Base-by-base conservation (phyloP, 495 filamentous ascomycete species). In the Usnea hakonensis region DNA sequence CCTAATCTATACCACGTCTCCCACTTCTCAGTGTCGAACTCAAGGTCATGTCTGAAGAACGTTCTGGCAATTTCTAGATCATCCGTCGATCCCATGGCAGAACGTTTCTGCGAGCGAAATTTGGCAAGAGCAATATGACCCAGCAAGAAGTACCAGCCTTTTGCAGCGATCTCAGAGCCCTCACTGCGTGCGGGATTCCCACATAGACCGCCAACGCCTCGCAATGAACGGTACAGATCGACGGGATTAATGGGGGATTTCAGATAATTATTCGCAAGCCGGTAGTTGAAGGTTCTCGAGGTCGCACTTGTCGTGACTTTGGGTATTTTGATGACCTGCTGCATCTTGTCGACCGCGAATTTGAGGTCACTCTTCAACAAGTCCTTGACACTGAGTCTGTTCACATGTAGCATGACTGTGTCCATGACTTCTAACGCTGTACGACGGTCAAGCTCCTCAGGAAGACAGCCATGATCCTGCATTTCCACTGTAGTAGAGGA, bases 1-100 rank as follows among this genome's bases (percentile, higher is more conserved):
- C 87, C 94, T 8, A 97, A 79, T 54, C 94, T 85, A 72, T 93
- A 97, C 95, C 94, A 99, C 0, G 92, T 86, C 71, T 97, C 92
- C 94, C 94, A 99, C 54, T 86, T 84, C 33, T 92, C 87, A 2
- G 85, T 83, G 19, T 85, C 88, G 70, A 91, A 90, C 65, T 96
- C 88, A 2, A 99, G 75, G 67, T 97, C 93, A 63, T 91, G 85
- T 59, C 87, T 79, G 69, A 97, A 86, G 71, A 89, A 95, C 0
- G 81, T 85, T 59, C 88, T 83, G 4, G 89, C 92, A 44, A 92
- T 86, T 56, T 93, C 86, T 44, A 97, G 78, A 67, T 97, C 94
- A 60, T 93, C 89, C 1, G 87, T 91, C 44, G 89, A 88, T 19
- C 85, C 85, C 19, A 87, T 85, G 28, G 79, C 85, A 55, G 90